Evolutionary conservation across 495 filamentous ascomycete genomes (phyloP), one percentile per base, ranked within the genome.

Genomic region (Ramalina intermedia): DNA sequence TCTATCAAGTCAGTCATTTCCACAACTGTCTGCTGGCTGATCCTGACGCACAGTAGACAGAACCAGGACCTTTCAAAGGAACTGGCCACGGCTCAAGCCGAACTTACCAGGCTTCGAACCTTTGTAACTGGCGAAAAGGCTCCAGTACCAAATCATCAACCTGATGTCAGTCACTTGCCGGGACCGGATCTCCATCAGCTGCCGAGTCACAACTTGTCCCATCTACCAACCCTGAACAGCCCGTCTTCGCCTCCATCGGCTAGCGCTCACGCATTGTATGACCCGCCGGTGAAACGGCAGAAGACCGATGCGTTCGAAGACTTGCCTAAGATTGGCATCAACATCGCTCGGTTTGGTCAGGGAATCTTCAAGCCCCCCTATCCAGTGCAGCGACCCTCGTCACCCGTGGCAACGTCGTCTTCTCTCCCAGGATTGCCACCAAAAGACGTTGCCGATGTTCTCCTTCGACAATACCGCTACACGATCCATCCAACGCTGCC

Each of bases 21-120:
- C 33, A 43, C 35, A 20, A n/a, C 7, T 21, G 18, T 26, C 17
- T 23, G 14, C 8, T 38, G 39, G 49, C 55, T 64, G 41, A 63
- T 57, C 27, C 11, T 33, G 29, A 33, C 29, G 35, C 37, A 27
- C 35, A 48, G 26, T 53, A 81, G 78, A 63, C 91, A 96, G 70
- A 87, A 96, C 3, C 91, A 98, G 65, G 91, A 98, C 64, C 70
- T 98, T 21, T 89, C 96, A 63, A 93, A 86, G 65, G 90, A 95
- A 63, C 76, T 98, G 47, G 70, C 79, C 23, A 73, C 75, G 37
- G 74, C 86, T 35, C 82, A 76, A 55, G 75, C 83, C 41, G 82
- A 91, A 64, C 79, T 90, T 50, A 69, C 69, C 49, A 82, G 80
- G 46, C 66, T 89, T 16, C 76, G 80, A 41, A 77, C 82, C 21